A percentile compares a stretch with the other conserved stretches of the same genome.
Evolutionary conservation across 208 protist species (phyloP).

Genomic region (Acanthamoeba castellanii): DNA sequence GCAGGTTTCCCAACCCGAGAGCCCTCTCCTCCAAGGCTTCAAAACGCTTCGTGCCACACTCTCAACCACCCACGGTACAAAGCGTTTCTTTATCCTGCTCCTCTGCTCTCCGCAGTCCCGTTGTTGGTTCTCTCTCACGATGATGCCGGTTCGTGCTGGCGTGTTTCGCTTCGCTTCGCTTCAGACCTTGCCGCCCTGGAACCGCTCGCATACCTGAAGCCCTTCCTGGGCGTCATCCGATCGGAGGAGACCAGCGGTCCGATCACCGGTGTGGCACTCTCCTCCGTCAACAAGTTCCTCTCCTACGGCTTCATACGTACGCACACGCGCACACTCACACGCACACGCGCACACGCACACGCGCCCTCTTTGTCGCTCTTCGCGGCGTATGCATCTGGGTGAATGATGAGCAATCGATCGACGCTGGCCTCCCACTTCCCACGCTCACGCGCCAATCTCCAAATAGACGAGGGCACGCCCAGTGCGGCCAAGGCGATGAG

Average conservation of each 20-base stretch:
- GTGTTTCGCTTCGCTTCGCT: neutral
- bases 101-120: neutral
- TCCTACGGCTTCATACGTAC: slow-evolving; percentile 69
- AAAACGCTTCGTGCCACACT: slow-evolving; percentile 48
- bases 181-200: slow-evolving; percentile 79
- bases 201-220: slow-evolving; percentile 79
- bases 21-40: slow-evolving; percentile 56
- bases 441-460: neutral
- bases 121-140: too few relatives aligned
- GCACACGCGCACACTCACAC: neutral
- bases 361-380: too few relatives aligned
- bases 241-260: slow-evolving; percentile 83
- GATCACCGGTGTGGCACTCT: slow-evolving; percentile 83
- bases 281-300: slow-evolving; percentile 82
- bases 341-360: neutral
- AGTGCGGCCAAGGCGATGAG: slow-evolving; percentile 76
- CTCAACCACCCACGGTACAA: neutral
- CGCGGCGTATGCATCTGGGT: too few relatives aligned
- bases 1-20: slow-evolving; percentile 42
- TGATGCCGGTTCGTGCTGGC: neutral
- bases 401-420: neutral
- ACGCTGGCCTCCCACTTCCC: slow-evolving; percentile 60
- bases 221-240: slow-evolving; percentile 82
- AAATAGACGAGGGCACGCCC: slow-evolving; percentile 69
- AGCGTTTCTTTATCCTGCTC: neutral